These are phyloP conservation scores for Stagonosporopsis rhizophila DNA, from an alignment of 2,329 filamentous ascomycete genomes.

Conservation along the genomic window DNA sequence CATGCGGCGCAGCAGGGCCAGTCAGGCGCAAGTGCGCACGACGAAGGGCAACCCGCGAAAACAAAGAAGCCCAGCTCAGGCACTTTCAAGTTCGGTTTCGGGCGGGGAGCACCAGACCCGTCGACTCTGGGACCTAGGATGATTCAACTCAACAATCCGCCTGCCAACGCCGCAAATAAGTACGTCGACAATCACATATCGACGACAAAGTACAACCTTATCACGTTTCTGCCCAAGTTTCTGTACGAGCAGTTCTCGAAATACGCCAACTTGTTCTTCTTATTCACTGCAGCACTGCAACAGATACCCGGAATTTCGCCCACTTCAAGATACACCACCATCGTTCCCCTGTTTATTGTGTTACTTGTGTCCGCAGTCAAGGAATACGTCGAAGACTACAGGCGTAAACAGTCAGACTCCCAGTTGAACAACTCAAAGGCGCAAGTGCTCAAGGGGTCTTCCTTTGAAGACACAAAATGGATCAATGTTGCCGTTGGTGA, in stretches of 20 bases:
- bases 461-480: conserved; percentile 89
- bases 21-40: conserved; percentile 51
- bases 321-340: conserved; percentile 94
- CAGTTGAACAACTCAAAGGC: conserved; percentile 88
- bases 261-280: conserved; percentile 98
- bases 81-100: conserved; percentile 93
- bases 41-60: conserved; percentile 36
- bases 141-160: conserved; percentile 95
- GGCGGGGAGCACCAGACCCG: conserved; percentile 82
- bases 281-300: conserved; percentile 93
- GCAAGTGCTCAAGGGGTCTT: conserved; percentile 80
- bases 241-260: conserved; percentile 98
- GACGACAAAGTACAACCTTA: conserved; percentile 94
- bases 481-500: conserved; percentile 92
- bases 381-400: conserved; percentile 91
- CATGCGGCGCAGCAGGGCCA: conserved; percentile 60
- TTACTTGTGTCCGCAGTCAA: conserved; percentile 94
- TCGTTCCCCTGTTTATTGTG: conserved; percentile 89
- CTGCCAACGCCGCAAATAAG: conserved; percentile 86
- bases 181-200: conserved; percentile 97
- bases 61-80: conserved; percentile 55
- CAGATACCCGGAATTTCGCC: conserved; percentile 95
- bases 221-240: conserved; percentile 96
- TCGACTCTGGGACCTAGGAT: conserved; percentile 89
- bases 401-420: conserved; percentile 85